These are phyloP conservation scores for Phlebopus sp. DNA, from an alignment of 1,284 basidiomycete species.

Conservation along the genomic window DNA sequence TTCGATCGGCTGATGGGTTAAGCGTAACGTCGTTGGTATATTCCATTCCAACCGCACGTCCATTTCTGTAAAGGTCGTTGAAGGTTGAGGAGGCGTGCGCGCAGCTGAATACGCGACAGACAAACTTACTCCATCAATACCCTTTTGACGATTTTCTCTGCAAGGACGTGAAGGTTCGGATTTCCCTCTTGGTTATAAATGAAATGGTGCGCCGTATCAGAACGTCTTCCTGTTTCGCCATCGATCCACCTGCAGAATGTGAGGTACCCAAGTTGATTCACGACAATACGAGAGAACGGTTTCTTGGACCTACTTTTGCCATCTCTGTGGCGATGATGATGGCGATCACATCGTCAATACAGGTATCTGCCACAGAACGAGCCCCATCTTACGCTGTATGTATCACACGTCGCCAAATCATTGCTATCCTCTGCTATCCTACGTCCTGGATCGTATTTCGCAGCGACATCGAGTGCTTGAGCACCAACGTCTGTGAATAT, in stretches of 20 bases:
- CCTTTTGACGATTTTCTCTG: constrained; percentile 17
- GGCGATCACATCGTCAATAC: too few species aligned
- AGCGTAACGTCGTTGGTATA: constrained; percentile 19
- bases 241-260: constrained; percentile 19
- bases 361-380: background rate
- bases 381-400: constrained; percentile 22
- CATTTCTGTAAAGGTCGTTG: constrained; percentile 12
- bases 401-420: constrained; percentile 26
- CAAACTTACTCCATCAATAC: constrained; percentile 16
- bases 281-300: background rate
- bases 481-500: constrained; percentile 21
- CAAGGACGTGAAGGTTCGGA: constrained; percentile 15
- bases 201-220: constrained; percentile 18
- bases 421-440: constrained; percentile 25
- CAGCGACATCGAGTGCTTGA: constrained; percentile 30
- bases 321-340: constrained; percentile 11
- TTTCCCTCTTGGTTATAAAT: constrained; percentile 22
- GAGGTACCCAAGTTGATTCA: background rate
- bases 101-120: too few species aligned
- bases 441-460: constrained; percentile 28
- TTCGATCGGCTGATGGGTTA: constrained; percentile 10
- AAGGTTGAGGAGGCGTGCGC: background rate
- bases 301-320: constrained; percentile 18
- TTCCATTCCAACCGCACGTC: constrained; percentile 25
- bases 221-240: constrained; percentile 19